phyloP scores from a whole-genome alignment of 1,284 basidiomycete species.

The Tilletia setariae region DNA sequence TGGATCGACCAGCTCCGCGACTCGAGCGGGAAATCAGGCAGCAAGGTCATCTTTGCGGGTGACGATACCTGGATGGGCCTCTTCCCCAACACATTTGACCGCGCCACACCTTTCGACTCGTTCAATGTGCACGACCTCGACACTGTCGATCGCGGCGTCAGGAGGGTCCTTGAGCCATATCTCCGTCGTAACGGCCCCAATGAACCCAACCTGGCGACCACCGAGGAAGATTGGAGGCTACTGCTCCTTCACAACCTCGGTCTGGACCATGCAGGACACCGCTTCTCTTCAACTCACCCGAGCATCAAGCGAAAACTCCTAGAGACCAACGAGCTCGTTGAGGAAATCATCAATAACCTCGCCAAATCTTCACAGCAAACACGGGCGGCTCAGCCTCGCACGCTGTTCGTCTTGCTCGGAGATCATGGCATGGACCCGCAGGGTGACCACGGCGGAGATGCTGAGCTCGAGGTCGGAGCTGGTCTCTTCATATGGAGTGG shows the following conservation, averaged over 20 bases:
- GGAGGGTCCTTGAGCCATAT: conserved; percentile 75
- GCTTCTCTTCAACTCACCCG: conserved; percentile 82
- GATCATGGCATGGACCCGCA: conserved; percentile 96
- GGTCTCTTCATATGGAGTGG: conserved; percentile 78
- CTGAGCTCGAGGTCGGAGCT: conserved; percentile 76
- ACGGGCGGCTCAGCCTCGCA: not conserved
- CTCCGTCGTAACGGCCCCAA: conserved; percentile 58
- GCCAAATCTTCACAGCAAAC: not conserved
- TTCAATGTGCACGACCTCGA: conserved; percentile 99
- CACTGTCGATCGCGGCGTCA: conserved; percentile 88
- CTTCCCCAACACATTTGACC: conserved; percentile 72
- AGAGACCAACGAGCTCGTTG: conserved; percentile 57
- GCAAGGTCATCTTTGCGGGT: conserved; percentile 69
- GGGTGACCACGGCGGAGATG: conserved; percentile 95
- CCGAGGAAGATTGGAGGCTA: conserved; percentile 65
- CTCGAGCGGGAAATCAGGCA: conserved; percentile 37
- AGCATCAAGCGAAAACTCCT: conserved; percentile 78
- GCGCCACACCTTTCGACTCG: conserved; percentile 78
- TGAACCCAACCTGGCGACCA: conserved; percentile 43
- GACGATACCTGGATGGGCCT: conserved; percentile 94
- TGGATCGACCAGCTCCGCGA: conserved; percentile 56
- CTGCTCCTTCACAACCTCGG: conserved; percentile 93
- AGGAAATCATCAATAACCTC: not conserved
- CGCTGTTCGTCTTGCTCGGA: conserved; percentile 83
- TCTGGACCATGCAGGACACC: conserved; percentile 93